phyloP scores from a whole-genome alignment of 768 basidiomycete genomes.

The Hericium rajendrae region DNA sequence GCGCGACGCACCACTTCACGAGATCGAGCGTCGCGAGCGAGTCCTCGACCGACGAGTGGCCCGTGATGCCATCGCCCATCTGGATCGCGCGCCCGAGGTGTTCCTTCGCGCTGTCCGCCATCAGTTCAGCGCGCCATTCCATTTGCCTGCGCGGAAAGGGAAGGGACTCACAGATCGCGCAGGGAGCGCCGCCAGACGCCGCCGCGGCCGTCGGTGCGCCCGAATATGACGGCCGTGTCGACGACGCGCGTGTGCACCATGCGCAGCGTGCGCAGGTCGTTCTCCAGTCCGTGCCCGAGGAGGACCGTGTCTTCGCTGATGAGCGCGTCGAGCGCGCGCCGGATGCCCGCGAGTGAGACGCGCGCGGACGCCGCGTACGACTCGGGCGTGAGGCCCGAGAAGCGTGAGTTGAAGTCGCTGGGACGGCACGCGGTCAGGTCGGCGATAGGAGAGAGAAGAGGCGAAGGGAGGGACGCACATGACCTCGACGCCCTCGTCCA shows the following conservation, averaged over 20 bases:
- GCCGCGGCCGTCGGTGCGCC: slow-evolving; percentile 60
- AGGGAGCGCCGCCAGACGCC: slow-evolving; percentile 56
- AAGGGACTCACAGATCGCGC: slow-evolving; percentile 56
- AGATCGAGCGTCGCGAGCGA: slow-evolving; percentile 83
- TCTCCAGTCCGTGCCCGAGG: slow-evolving; percentile 87
- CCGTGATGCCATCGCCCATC: slow-evolving; percentile 57
- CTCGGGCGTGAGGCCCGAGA: slow-evolving; percentile 69
- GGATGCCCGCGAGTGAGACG: slow-evolving; percentile 55
- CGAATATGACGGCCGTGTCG: slow-evolving; percentile 84
- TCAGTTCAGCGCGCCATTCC: slow-evolving; percentile 3
- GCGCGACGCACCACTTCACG: slow-evolving; percentile 71
- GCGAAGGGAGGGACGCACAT: slow-evolving; percentile 39
- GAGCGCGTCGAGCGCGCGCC: slow-evolving; percentile 56
- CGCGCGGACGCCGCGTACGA: slow-evolving; percentile 44
- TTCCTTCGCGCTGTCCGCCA: slow-evolving; percentile 59
- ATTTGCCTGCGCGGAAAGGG: neutral
- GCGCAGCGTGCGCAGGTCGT: slow-evolving; percentile 85
- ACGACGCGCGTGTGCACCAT: slow-evolving; percentile 79
- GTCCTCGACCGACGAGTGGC: slow-evolving; percentile 90
- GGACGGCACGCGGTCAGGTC: neutral
- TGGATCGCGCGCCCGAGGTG: slow-evolving; percentile 79
- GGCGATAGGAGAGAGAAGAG: neutral
- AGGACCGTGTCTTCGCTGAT: slow-evolving; percentile 78
- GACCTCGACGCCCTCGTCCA: slow-evolving; percentile 73
- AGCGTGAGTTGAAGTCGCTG: slow-evolving; percentile 89